Percentiles rank a stretch among this genome's conserved stretches.
Evolutionary conservation across 441 rosid genomes (phyloP).

Genomic region (Euphorbia celastroides): DNA sequence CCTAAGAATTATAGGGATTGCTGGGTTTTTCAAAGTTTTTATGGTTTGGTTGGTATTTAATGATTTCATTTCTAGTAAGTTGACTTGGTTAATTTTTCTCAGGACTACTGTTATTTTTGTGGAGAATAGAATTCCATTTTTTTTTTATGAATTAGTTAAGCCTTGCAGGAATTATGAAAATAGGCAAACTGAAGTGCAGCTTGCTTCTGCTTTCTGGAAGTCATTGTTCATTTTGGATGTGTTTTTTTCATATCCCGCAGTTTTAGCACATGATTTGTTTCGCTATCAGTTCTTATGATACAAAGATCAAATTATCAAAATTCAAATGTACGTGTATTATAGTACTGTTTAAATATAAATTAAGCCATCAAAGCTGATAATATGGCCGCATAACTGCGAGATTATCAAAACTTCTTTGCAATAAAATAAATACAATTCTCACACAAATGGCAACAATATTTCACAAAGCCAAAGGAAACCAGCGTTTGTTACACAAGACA

Average conservation of each 20-base stretch:
- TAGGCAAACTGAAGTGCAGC: neutral
- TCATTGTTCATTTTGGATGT: too few species aligned
- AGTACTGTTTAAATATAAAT: neutral
- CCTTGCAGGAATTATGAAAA: neutral
- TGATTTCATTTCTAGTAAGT: neutral
- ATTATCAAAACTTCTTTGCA: neutral
- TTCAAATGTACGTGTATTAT: neutral
- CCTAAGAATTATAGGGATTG: constrained; percentile 6
- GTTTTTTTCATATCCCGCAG: too few species aligned
- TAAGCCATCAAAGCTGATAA: neutral
- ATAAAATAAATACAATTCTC: neutral
- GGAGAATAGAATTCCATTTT: neutral
- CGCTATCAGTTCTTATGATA: neutral
- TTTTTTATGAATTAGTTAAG: too few species aligned
- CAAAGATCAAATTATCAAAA: neutral
- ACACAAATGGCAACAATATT: neutral
- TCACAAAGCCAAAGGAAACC: neutral
- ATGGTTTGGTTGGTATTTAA: neutral
- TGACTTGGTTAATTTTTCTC: neutral
- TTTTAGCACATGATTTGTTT: neutral
- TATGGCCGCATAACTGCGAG: neutral
- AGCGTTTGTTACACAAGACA: neutral
- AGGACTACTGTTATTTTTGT: neutral
- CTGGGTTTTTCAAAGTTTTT: neutral
- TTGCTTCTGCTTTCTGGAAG: too few species aligned